Percentiles rank a stretch among this genome's conserved stretches.
Evolutionary conservation across 805 yeast species (phyloP).

Genomic region (Ogataea pilisensis): DNA sequence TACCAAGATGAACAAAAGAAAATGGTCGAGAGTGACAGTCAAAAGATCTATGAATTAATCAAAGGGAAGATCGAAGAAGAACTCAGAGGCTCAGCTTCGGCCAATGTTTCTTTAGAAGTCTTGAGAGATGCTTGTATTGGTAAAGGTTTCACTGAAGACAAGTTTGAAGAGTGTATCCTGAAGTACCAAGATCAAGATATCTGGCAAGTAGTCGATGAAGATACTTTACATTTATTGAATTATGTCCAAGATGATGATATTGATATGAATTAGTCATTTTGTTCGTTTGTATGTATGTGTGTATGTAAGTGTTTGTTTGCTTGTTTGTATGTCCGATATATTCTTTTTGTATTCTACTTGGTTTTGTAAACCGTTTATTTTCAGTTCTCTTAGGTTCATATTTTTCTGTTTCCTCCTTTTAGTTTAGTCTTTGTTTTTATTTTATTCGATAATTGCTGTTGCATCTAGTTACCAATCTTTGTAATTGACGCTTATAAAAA

Average conservation of each 20-base stretch:
- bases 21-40: constrained; percentile 60
- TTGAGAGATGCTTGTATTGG: constrained; percentile 65
- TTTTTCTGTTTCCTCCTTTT: background rate
- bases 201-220: constrained; percentile 72
- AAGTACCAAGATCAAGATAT: constrained; percentile 71
- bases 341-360: too few species aligned
- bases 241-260: constrained; percentile 6
- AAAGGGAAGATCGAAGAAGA: constrained; percentile 36
- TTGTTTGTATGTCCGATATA: too few species aligned
- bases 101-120: constrained; percentile 38
- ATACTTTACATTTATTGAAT: background rate
- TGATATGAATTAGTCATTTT: constrained; percentile 2
- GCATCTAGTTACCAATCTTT: too few species aligned
- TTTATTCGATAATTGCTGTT: too few species aligned
- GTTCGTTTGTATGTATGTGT: too few species aligned
- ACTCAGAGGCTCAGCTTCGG: constrained; percentile 25
- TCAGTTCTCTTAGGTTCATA: background rate
- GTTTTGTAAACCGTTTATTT: background rate
- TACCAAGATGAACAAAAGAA: constrained; percentile 46
- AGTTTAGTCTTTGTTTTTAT: background rate
- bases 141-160: constrained; percentile 79
- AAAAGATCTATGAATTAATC: constrained; percentile 70
- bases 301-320: too few species aligned
- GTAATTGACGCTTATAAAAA: too few species aligned
- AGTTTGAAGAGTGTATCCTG: constrained; percentile 67